Evolutionary conservation across 495 filamentous ascomycete genomes (phyloP), one percentile per base, ranked within the genome.

Genomic region (Penicillium manginii): DNA sequence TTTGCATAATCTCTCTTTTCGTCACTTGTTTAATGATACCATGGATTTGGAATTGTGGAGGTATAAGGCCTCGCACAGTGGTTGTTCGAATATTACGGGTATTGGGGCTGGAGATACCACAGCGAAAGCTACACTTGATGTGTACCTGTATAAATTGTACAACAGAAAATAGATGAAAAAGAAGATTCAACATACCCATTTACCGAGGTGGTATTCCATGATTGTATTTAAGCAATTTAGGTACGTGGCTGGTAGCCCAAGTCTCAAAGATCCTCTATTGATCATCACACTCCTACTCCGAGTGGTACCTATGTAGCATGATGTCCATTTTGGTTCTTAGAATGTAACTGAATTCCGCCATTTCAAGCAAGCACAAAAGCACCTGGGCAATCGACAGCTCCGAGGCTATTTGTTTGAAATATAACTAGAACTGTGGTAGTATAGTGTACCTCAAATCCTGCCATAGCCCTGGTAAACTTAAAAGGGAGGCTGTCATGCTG

Each of bases 1-100:
- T 52, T 52, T 56, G 56, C 57, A 56, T 64, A 45, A 21, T 45
- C 17, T 39, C 17, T 58, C 54, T 64, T 15, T 56, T 52, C 58
- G 52, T 59, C 22, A 45, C 40, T 50, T 62, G 56, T 63, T 63
- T 65, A 61, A 68, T 70, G 65, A 70, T 70, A 70, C 67, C 67
- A 70, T 64, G 65, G 62, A 60, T 40, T 66, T 57, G 40, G 43
- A 46, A 57, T 54, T 52, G 49, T 51, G 50, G 55, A 31, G 35
- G 56, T 35, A 54, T 58, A 56, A 29, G 50, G 21, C 43, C 54
- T 31, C 46, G 29, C 43, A 39, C 54, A 49, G 52, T 54, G 47
- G 53, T 21, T 47, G 50, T 57, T 52, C n/a, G 18, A 35, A 58
- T 35, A 29, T 29, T 29, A 29, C 26, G 26, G 26, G 3, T 29